phyloP scores from a whole-genome alignment of 2,329 filamentous ascomycete genomes.

The Xylariaceae sp. region DNA sequence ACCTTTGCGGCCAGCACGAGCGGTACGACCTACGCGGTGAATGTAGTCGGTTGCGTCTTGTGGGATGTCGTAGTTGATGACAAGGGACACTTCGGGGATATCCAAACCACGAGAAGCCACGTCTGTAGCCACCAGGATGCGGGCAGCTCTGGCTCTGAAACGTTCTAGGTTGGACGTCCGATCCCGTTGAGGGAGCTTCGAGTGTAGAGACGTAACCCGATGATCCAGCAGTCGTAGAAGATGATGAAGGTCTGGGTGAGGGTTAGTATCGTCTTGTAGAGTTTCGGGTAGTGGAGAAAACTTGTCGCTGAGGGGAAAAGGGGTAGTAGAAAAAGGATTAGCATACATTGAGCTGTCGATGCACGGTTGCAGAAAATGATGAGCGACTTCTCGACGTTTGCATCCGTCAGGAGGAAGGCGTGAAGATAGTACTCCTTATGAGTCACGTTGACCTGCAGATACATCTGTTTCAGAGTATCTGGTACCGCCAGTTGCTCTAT shows the following conservation, averaged over 20 bases:
- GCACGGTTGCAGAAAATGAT: slow-evolving; percentile 97
- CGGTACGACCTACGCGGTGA: slow-evolving; percentile 91
- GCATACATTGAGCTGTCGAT: slow-evolving; percentile 64
- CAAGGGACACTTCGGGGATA: slow-evolving; percentile 84
- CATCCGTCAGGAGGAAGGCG: slow-evolving; percentile 73
- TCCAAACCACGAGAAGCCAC: slow-evolving; percentile 92
- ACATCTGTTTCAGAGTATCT: slow-evolving; percentile 72
- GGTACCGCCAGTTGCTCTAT: slow-evolving; percentile 72
- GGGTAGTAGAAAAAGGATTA: not conserved
- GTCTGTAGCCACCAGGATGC: slow-evolving; percentile 90
- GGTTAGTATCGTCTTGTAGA: not conserved
- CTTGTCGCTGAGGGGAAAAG: not conserved
- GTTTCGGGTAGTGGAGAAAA: not conserved
- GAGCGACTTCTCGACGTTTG: slow-evolving; percentile 67
- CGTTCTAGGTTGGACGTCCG: slow-evolving; percentile 82
- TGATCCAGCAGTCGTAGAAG: slow-evolving; percentile 80
- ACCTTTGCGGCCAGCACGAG: slow-evolving; percentile 79
- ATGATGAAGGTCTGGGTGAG: slow-evolving; percentile 64
- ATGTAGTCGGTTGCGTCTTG: slow-evolving; percentile 98
- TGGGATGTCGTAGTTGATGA: slow-evolving; percentile 93
- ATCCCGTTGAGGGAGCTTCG: slow-evolving; percentile 75
- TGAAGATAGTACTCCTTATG: slow-evolving; percentile 88
- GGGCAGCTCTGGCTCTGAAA: slow-evolving; percentile 83
- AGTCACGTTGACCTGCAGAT: slow-evolving; percentile 82
- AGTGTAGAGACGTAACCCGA: slow-evolving; percentile 87